Conservation (phyloP, 1,139 yeast genomes). For the Kluyveromyces sp. region DNA sequence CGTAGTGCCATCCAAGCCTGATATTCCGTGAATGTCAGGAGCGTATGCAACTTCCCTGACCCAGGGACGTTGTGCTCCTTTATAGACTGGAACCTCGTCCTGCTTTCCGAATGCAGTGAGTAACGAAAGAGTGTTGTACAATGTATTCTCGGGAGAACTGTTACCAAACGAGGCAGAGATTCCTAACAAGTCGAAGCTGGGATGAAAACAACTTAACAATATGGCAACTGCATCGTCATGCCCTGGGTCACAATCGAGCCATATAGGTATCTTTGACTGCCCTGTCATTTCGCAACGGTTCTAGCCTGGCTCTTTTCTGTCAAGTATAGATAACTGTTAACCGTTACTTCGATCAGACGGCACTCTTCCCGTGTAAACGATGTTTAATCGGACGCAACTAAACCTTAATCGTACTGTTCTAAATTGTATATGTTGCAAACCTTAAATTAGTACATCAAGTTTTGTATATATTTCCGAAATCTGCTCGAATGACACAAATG, state of each 20-base stretch:
- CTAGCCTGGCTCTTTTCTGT: no score
- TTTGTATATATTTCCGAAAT: background rate
- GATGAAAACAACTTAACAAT: constrained; percentile 53
- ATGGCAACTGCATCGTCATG: constrained; percentile 85
- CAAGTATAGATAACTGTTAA: no score
- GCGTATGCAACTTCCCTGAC: constrained; percentile 42
- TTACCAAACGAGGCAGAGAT: constrained; percentile 82
- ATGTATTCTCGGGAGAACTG: constrained; percentile 59
- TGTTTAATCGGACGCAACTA: no score
- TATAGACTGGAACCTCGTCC: constrained; percentile 51
- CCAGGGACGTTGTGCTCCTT: constrained; percentile 59
- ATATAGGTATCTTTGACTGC: constrained; percentile 43
- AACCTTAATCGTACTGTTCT: no score
- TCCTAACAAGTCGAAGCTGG: constrained; percentile 56
- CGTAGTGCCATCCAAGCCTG: constrained; percentile 69
- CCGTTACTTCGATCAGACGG: no score
- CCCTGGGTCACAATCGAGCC: constrained; percentile 95
- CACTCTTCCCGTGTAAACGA: no score
- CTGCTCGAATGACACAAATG: background rate
- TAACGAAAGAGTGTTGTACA: constrained; percentile 61
- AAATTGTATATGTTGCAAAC: no score
- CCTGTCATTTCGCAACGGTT: constrained; percentile 3
- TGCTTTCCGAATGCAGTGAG: constrained; percentile 49
- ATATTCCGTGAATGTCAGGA: constrained; percentile 60
- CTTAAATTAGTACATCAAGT: no score